phyloP scores from a whole-genome alignment of 495 filamentous ascomycete genomes.

The Penicillium pulvis region DNA sequence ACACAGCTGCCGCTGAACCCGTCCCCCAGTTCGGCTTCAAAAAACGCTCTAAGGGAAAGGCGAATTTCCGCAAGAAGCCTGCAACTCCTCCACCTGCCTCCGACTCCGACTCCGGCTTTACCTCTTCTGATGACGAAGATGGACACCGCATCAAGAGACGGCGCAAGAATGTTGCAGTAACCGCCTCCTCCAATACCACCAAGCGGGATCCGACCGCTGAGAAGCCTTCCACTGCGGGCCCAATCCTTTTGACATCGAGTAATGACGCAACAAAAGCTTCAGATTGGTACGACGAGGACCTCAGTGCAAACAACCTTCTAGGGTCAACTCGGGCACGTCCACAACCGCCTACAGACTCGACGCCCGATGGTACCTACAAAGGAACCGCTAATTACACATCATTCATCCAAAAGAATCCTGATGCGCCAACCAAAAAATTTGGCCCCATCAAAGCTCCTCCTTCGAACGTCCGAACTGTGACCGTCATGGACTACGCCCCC shows the following conservation, averaged over 20 bases:
- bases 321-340: constrained; percentile 56
- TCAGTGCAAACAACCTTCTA: constrained; percentile 62
- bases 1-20: constrained; percentile 13
- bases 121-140: constrained; percentile 68
- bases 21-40: constrained; percentile 65
- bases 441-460: constrained; percentile 82
- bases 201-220: constrained; percentile 50
- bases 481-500: constrained; percentile 86
- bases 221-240: constrained; percentile 56
- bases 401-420: constrained; percentile 81
- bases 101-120: constrained; percentile 62
- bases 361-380: constrained; percentile 71
- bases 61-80: constrained; percentile 78
- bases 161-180: constrained; percentile 65
- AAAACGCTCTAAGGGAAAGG: constrained; percentile 79
- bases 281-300: constrained; percentile 80
- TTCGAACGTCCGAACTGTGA: constrained; percentile 89
- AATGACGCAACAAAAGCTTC: constrained; percentile 91
- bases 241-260: constrained; percentile 56
- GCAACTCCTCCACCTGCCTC: constrained; percentile 74
- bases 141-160: constrained; percentile 76
- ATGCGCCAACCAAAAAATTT: constrained; percentile 69
- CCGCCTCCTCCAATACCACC: constrained; percentile 53
- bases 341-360: constrained; percentile 25
- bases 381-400: constrained; percentile 70